phyloP scores from a whole-genome alignment of 441 rosid species.

The Aleurites moluccanus region DNA sequence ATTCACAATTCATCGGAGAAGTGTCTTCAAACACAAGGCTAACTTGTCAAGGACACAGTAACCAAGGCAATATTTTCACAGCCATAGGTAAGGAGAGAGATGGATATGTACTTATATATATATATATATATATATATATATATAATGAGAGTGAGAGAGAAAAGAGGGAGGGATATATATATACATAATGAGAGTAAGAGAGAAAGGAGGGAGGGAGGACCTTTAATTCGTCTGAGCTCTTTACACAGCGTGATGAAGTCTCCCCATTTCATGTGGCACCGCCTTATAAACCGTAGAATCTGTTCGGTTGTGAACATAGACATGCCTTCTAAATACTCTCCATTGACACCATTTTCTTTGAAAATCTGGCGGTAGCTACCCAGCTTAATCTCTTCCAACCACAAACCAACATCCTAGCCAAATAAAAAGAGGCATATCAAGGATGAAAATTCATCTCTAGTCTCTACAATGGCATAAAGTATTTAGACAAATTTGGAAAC shows the following conservation, averaged over 20 bases:
- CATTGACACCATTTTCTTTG: conserved; percentile 91
- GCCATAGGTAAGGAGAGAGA: not conserved
- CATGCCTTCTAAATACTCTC: conserved; percentile 98
- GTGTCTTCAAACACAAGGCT: not conserved
- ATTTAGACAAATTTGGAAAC: not conserved
- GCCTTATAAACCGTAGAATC: conserved; percentile 94
- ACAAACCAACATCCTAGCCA: conserved; percentile 89
- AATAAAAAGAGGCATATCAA: conserved; percentile 1
- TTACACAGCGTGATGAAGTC: conserved; percentile 96
- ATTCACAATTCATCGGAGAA: not conserved
- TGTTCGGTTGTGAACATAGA: conserved; percentile 99
- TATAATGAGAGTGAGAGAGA: too few species aligned
- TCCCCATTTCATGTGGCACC: conserved; percentile 99
- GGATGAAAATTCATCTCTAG: not conserved
- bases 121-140: too few species aligned
- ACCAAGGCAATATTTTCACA: not conserved
- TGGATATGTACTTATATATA: too few species aligned
- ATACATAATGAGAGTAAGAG: not conserved
- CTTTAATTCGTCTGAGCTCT: conserved; percentile 98
- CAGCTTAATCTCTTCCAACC: conserved; percentile 95
- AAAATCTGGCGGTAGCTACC: conserved; percentile 92
- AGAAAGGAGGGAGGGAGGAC: conserved; percentile 34
- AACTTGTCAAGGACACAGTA: not conserved
- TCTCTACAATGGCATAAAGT: not conserved
- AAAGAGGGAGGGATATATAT: too few species aligned